These are phyloP conservation scores for Benincasa hispida DNA, from an alignment of 306 rosid species.

Conservation along the genomic window DNA sequence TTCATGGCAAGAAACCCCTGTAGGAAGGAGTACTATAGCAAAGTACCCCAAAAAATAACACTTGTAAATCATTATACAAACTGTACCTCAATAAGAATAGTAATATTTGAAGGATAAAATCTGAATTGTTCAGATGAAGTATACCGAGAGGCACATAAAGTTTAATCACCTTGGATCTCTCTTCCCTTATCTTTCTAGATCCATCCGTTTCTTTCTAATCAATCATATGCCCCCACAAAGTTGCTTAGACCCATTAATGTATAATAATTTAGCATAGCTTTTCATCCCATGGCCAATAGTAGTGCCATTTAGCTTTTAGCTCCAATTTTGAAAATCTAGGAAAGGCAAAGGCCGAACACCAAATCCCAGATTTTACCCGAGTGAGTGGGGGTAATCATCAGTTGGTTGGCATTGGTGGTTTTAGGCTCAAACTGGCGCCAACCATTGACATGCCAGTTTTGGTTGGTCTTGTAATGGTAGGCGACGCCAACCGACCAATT, in stretches of 20 bases:
- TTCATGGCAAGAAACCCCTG: background rate
- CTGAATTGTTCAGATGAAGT: background rate
- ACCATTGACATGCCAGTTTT: background rate
- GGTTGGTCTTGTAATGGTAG: too few species aligned
- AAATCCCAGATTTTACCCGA: background rate
- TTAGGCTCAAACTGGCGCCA: background rate
- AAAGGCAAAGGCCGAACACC: background rate
- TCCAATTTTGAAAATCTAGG: background rate
- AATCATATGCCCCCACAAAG: background rate
- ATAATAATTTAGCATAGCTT: background rate
- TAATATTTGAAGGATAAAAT: background rate
- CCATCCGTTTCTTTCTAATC: background rate
- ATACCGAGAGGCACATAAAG: background rate
- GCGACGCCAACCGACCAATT: too few species aligned
- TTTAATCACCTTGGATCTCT: background rate
- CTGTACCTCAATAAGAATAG: background rate
- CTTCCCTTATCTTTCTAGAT: background rate
- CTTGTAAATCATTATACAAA: background rate
- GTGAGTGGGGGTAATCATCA: background rate
- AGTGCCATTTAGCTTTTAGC: background rate
- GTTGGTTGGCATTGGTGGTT: background rate
- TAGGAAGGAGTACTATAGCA: background rate
- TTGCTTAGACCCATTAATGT: background rate
- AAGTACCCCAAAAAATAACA: background rate
- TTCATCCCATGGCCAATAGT: background rate